These are phyloP conservation scores for Pichia insulana DNA, from an alignment of 805 yeast species.

Conservation along the genomic window DNA sequence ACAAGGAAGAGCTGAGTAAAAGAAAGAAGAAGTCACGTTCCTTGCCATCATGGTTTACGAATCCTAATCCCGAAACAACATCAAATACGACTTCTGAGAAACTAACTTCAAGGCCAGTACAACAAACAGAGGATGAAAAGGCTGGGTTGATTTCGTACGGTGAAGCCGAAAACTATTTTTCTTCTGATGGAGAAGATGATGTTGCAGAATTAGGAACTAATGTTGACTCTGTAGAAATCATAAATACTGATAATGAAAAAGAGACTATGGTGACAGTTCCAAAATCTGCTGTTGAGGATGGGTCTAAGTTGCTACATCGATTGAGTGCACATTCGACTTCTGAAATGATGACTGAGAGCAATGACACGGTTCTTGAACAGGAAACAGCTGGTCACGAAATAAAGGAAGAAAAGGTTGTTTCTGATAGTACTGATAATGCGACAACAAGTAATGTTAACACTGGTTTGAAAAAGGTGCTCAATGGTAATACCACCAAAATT, in stretches of 20 bases:
- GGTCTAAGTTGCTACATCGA: too few relatives aligned
- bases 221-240: not conserved
- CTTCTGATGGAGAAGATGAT: conserved; percentile 13
- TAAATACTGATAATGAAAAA: not conserved
- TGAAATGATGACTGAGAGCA: too few relatives aligned
- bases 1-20: conserved; percentile 11
- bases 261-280: too few relatives aligned
- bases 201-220: not conserved
- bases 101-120: not conserved
- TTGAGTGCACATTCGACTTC: too few relatives aligned
- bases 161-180: conserved; percentile 31
- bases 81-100: too few relatives aligned
- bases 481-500: not conserved
- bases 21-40: conserved; percentile 15
- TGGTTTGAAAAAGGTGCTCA: not conserved
- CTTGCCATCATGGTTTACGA: conserved; percentile 29
- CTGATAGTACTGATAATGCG: not conserved
- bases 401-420: not conserved
- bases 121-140: conserved; percentile 32
- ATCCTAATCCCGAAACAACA: not conserved
- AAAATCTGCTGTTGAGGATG: too few relatives aligned
- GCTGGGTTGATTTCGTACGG: conserved; percentile 45
- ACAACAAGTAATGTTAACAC: not conserved
- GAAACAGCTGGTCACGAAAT: conserved; percentile 3
- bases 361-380: too few relatives aligned